Conservation (phyloP, 2,329 filamentous ascomycete species). For the Dothidotthia symphoricarpi region DNA sequence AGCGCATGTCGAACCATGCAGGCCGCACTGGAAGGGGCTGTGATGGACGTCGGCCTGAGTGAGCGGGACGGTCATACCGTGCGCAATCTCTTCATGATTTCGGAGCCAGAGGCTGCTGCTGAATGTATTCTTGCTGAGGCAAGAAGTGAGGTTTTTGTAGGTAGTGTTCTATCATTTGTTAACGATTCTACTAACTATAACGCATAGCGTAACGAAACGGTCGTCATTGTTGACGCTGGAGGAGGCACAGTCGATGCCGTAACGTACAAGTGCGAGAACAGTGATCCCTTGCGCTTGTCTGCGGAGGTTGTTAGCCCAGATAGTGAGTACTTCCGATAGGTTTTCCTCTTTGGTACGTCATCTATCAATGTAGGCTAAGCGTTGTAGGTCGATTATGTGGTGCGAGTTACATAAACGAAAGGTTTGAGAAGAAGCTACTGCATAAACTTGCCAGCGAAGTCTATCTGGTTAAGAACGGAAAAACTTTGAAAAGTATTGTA, state of each 20-base stretch:
- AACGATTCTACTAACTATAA: background rate
- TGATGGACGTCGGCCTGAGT: constrained; percentile 9
- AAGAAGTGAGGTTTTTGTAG: constrained; percentile 11
- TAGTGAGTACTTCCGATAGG: constrained; percentile 13
- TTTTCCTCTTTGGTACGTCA: too few species aligned
- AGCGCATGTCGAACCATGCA: constrained; percentile 18
- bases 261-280: constrained; percentile 9
- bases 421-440: too few species aligned
- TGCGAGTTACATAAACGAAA: too few species aligned
- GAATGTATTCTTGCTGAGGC: constrained; percentile 15
- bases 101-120: constrained; percentile 25
- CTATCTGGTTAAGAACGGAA: constrained; percentile 14
- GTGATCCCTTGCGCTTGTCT: constrained; percentile 7
- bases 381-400: too few species aligned
- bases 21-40: constrained; percentile 11
- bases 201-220: constrained; percentile 7
- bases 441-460: constrained; percentile 17
- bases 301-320: constrained; percentile 13
- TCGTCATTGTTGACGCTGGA: constrained; percentile 19
- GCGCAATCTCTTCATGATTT: constrained; percentile 18
- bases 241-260: too few species aligned
- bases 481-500: constrained; percentile 14
- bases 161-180: too few species aligned
- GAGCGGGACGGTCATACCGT: constrained; percentile 3
- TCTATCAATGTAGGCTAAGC: too few species aligned